phyloP scores from a whole-genome alignment of 352 stramenopile genomes.

The Phytophthora pluvialis region DNA sequence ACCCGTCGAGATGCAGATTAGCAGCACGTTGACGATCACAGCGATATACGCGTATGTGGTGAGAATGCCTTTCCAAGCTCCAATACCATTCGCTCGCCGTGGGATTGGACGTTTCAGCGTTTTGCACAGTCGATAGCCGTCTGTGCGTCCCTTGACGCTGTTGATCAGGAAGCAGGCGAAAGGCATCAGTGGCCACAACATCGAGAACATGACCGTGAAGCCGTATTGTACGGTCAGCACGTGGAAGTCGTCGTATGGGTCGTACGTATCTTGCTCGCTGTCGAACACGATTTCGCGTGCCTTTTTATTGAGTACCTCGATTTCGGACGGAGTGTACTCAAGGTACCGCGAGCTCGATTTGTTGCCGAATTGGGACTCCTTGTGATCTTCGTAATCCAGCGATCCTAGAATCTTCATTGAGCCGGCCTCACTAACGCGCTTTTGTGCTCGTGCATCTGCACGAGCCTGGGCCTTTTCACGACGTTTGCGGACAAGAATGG shows the following conservation, averaged over 20 bases:
- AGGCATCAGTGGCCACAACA: constrained; percentile 80
- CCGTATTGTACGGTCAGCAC: constrained; percentile 72
- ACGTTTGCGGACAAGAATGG: constrained; percentile 71
- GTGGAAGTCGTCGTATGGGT: constrained; percentile 83
- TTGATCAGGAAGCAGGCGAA: constrained; percentile 80
- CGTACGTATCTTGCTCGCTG: constrained; percentile 74
- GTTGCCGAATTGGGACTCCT: constrained; percentile 75
- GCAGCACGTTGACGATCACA: constrained; percentile 72
- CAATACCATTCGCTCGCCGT: constrained; percentile 75
- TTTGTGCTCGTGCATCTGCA: constrained; percentile 69
- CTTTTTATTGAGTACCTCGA: constrained; percentile 73
- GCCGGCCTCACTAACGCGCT: constrained; percentile 68
- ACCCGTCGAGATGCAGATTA: constrained; percentile 79
- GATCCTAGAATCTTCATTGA: constrained; percentile 87
- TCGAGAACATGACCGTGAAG: constrained; percentile 85
- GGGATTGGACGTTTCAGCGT: constrained; percentile 79
- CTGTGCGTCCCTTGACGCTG: constrained; percentile 65
- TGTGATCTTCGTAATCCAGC: constrained; percentile 78
- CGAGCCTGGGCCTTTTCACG: constrained; percentile 62
- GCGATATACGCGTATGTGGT: constrained; percentile 66
- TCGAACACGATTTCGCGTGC: constrained; percentile 76
- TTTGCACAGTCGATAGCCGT: constrained; percentile 72
- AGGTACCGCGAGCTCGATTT: constrained; percentile 72
- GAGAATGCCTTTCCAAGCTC: constrained; percentile 68
- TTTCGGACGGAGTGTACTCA: constrained; percentile 62